Conservation (phyloP, 805 yeast species). For the Nakazawaea siamensis region DNA sequence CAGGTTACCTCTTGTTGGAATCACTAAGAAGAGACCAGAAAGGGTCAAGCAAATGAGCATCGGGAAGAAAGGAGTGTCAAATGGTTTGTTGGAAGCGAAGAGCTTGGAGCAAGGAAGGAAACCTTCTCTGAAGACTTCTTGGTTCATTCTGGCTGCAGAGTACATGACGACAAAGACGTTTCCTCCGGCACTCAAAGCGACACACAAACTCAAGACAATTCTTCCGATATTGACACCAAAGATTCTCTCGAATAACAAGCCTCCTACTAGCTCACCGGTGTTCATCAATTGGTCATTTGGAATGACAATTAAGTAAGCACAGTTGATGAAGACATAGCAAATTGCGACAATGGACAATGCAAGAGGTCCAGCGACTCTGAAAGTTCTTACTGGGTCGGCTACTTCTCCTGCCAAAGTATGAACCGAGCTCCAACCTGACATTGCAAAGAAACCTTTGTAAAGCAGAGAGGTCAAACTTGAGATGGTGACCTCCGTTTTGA, state of each 20-base stretch:
- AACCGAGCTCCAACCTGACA: constrained; percentile 47
- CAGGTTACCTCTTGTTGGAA: constrained; percentile 39
- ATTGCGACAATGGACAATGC: constrained; percentile 33
- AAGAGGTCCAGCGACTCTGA: constrained; percentile 45
- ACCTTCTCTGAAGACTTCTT: constrained; percentile 50
- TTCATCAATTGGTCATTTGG: constrained; percentile 36
- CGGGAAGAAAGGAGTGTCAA: constrained; percentile 42
- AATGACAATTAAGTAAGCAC: constrained; percentile 42
- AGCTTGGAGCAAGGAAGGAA: constrained; percentile 39
- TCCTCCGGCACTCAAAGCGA: constrained; percentile 49
- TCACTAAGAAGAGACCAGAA: constrained; percentile 30
- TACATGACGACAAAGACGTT: constrained; percentile 47
- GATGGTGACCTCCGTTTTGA: constrained; percentile 24
- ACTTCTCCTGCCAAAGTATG: constrained; percentile 49
- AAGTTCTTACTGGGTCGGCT: constrained; percentile 40
- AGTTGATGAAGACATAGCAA: constrained; percentile 38
- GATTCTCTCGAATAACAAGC: constrained; percentile 40
- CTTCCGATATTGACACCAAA: constrained; percentile 42
- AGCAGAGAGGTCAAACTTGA: constrained; percentile 40
- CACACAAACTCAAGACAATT: constrained; percentile 36
- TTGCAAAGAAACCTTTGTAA: constrained; percentile 43
- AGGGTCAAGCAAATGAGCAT: constrained; percentile 33
- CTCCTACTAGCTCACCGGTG: constrained; percentile 44
- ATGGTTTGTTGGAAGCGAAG: constrained; percentile 49
- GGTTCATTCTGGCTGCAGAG: constrained; percentile 44